Percentiles rank a stretch among this genome's conserved stretches.
Conservation (phyloP, 305 asterid species). For the Ajuga reptans region DNA sequence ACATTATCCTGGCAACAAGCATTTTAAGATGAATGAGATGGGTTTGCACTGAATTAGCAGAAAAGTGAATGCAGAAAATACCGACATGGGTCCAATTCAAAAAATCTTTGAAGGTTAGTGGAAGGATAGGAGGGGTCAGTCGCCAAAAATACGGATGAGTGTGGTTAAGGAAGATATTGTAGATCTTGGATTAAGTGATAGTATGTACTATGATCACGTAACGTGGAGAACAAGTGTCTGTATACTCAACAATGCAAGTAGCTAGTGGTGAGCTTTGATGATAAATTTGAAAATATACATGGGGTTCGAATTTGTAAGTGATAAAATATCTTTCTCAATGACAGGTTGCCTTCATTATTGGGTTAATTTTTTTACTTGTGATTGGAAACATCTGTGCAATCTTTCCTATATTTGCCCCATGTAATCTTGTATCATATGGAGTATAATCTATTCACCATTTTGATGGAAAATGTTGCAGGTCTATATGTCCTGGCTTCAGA, state of each 20-base stretch:
- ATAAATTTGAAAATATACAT: background rate
- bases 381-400: background rate
- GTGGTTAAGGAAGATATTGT: no score
- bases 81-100: background rate
- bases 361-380: background rate
- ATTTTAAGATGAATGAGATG: background rate
- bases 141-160: background rate
- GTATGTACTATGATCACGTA: background rate
- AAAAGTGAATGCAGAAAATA: background rate
- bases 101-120: background rate
- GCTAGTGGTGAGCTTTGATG: background rate
- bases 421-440: background rate
- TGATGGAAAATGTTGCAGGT: constrained; percentile 46
- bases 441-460: constrained; percentile 6
- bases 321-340: background rate
- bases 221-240: background rate
- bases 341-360: background rate
- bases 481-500: constrained; percentile 89
- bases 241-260: background rate
- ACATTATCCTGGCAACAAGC: background rate
- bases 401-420: background rate
- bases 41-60: background rate
- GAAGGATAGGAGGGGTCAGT: background rate
- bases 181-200: background rate
- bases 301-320: background rate